Base-by-base conservation (phyloP, 1,284 basidiomycete species). In the Ustilago vetiveriae region DNA sequence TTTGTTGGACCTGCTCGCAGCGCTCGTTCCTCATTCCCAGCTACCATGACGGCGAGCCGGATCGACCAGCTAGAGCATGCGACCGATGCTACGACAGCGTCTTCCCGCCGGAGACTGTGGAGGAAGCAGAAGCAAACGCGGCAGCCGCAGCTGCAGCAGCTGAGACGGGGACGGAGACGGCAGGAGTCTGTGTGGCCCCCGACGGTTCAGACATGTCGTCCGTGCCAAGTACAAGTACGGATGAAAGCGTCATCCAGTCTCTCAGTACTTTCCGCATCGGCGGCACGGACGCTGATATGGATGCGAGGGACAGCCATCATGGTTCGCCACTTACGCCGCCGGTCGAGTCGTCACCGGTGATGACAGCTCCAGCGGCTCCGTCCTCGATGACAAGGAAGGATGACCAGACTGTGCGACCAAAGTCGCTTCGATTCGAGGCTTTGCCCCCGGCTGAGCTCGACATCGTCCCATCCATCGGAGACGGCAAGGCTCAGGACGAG, bases 51-150 rank as follows among this genome's bases (percentile, higher is more conserved):
- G 75, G 62, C 17, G 74, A 67, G 45, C 71, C 60, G 26, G 70
- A 76, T 63, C 90, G 90, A 78, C 85, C 90, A 29, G 90, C 90
- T 0, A 86, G 92, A 7, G 89, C 92, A 3, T 94, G 92, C 80
- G 89, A 91, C 62, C 86, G 88, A 3, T 94, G 92, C 82, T 94
- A 90, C 78, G 90, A 92, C 69, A 87, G 89, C 13, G 89, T 92
- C 13, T 94, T 94, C 90, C 3, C 76, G 7, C 46, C 63, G 4
- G 70, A 74, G 1, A 32, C 45, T 21, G 44, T 36, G 2, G 67
- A 71, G 13, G 60, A 70, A 23, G 44, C 27, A 14, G 58, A 57
- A 11, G 37, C 38, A 36, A 37, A 33, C 6, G 30, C 36, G n/a
- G 10, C 36, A 14, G 39, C n/a, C n/a, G n/a, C n/a, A n/a, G n/a